A percentile compares a stretch with the other conserved stretches of the same genome.
These are phyloP conservation scores for Cladosporium sphaerospermum DNA, from an alignment of 2,329 filamentous ascomycete species.

Conservation along the genomic window DNA sequence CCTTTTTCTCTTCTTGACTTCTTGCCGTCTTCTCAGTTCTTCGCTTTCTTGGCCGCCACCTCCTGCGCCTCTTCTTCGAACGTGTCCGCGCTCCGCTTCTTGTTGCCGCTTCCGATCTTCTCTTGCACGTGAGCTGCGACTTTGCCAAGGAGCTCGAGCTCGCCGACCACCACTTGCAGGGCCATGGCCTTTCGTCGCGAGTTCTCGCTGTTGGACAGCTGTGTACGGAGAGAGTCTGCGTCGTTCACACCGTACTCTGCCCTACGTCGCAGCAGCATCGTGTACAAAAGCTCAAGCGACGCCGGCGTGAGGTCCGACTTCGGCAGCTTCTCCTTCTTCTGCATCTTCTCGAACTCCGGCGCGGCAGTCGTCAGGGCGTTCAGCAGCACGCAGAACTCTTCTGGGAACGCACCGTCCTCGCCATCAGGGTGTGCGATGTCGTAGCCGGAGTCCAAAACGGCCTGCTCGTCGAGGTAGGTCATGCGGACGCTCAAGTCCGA, in stretches of 20 bases:
- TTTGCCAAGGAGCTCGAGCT: constrained; percentile 61
- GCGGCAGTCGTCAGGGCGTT: constrained; percentile 39
- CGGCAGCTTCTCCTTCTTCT: constrained; percentile 38
- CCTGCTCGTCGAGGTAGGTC: constrained; percentile 55
- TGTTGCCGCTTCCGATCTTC: constrained; percentile 17
- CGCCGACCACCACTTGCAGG: constrained; percentile 60
- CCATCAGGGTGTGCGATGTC: constrained; percentile 41
- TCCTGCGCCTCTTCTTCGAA: constrained; percentile 28
- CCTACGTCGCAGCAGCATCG: constrained; percentile 26
- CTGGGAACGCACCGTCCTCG: constrained; percentile 34
- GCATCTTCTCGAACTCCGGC: constrained; percentile 36
- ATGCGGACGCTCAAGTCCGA: constrained; percentile 28
- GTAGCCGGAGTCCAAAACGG: constrained; percentile 66
- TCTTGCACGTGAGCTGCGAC: constrained; percentile 31
- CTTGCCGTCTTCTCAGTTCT: constrained; percentile 12
- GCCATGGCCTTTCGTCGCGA: constrained; percentile 47
- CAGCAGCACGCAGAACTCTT: constrained; percentile 39
- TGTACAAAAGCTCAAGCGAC: constrained; percentile 36
- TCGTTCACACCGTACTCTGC: constrained; percentile 24
- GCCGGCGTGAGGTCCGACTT: constrained; percentile 30
- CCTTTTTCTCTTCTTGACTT: constrained; percentile 3
- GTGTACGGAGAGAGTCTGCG: neutral
- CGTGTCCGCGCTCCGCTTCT: constrained; percentile 13
- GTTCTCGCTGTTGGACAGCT: neutral
- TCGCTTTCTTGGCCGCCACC: constrained; percentile 10